These are phyloP conservation scores for Diaporthe vaccinii DNA, from an alignment of 2,329 filamentous ascomycete species.

Conservation along the genomic window DNA sequence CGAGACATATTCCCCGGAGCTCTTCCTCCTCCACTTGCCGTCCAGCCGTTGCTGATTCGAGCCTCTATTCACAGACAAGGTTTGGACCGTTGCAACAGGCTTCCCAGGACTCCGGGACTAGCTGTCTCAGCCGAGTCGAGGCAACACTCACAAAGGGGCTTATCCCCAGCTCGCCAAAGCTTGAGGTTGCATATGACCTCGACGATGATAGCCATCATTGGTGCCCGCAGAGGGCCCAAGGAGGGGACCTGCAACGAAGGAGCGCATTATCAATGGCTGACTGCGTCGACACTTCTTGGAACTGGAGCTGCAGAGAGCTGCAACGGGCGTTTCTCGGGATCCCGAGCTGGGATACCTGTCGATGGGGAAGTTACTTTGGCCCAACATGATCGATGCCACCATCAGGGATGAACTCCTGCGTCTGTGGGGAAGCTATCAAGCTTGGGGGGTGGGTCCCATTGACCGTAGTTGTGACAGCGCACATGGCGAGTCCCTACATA, in stretches of 20 bases:
- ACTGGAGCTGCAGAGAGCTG: conserved; percentile 25
- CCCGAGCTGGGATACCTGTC: not conserved
- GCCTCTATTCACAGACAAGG: not conserved
- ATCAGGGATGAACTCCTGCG: conserved; percentile 28
- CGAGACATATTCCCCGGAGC: not conserved
- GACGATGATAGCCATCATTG: conserved; percentile 36
- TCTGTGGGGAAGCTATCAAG: conserved; percentile 7
- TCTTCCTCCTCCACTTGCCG: not conserved
- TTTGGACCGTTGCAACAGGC: conserved; percentile 14
- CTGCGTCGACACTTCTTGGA: conserved; percentile 5
- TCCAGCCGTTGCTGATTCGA: not conserved
- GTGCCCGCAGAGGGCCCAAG: conserved; percentile 40
- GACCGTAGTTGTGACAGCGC: not conserved
- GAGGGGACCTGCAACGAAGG: conserved; percentile 37
- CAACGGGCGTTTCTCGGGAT: conserved; percentile 40
- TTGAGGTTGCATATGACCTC: conserved; percentile 39
- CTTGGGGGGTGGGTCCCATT: conserved; percentile 21
- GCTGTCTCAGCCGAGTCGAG: conserved; percentile 30
- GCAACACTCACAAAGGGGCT: not conserved
- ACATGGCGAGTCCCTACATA: conserved; percentile 19
- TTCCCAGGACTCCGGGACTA: conserved; percentile 22
- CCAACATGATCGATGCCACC: conserved; percentile 16
- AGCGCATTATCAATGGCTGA: conserved; percentile 25
- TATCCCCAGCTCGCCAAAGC: conserved; percentile 1
- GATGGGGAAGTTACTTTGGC: conserved; percentile 15